Conservation (phyloP, 1,284 basidiomycete species). For the Puccinia hordei region DNA sequence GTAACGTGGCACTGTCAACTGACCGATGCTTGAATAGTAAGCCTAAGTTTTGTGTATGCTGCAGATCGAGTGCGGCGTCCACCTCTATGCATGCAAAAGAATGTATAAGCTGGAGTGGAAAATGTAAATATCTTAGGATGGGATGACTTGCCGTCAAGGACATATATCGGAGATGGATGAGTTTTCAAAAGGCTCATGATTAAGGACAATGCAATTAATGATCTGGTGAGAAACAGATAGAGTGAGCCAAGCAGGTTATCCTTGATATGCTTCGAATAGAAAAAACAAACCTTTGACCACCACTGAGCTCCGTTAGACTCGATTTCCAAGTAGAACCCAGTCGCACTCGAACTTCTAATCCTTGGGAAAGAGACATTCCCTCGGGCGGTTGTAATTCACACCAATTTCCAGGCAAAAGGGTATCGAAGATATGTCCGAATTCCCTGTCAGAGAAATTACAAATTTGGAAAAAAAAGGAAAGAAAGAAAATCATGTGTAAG, state of each 20-base stretch:
- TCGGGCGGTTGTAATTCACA: constrained; percentile 93
- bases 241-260: neutral
- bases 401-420: constrained; percentile 93
- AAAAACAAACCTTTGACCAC: constrained; percentile 78
- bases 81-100: constrained; percentile 56
- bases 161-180: constrained; percentile 60
- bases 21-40: constrained; percentile 55
- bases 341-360: constrained; percentile 94
- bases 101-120: neutral
- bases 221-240: constrained; percentile 46
- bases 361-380: constrained; percentile 86
- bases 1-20: neutral
- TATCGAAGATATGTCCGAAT: constrained; percentile 94
- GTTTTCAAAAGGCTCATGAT: constrained; percentile 60
- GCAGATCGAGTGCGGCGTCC: constrained; percentile 59
- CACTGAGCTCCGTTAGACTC: constrained; percentile 91
- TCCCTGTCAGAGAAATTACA: constrained; percentile 67
- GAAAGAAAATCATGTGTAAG: neutral
- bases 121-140: neutral
- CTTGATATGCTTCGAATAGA: neutral
- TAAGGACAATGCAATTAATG: constrained; percentile 57
- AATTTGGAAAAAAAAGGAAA: constrained; percentile 13
- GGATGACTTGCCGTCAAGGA: constrained; percentile 51
- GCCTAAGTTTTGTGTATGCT: constrained; percentile 60
- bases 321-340: constrained; percentile 97